Conservation (phyloP, 495 filamentous ascomycete genomes). For the Trichoderma reesei region DNA sequence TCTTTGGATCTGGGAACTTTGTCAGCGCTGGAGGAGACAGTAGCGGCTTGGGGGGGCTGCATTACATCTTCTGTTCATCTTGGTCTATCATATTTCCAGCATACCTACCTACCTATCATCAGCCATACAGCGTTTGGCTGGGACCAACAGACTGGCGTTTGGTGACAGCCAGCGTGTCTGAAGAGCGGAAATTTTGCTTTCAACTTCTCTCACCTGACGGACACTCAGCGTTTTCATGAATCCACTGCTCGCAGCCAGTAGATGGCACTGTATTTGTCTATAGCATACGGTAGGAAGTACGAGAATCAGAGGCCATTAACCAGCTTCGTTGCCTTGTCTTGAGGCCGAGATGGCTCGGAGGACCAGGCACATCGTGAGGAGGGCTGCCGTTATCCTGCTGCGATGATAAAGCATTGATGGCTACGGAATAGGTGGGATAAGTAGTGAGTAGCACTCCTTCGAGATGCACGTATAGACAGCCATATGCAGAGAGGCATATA, state of each 20-base stretch:
- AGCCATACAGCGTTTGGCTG: no score
- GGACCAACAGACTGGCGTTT: no score
- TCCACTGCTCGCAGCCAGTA: not conserved
- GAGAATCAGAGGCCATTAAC: not conserved
- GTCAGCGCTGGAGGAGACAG: not conserved
- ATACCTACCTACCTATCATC: not conserved
- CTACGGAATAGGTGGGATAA: not conserved
- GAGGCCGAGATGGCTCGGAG: not conserved
- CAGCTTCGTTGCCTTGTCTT: not conserved
- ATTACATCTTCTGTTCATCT: not conserved
- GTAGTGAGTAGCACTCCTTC: no score
- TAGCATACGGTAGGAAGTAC: not conserved
- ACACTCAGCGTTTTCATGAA: not conserved
- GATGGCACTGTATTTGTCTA: not conserved
- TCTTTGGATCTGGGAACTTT: not conserved
- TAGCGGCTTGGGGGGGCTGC: not conserved
- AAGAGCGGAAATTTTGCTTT: no score
- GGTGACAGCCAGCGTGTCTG: no score
- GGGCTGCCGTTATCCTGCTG: no score
- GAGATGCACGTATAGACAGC: no score
- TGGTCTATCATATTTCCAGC: not conserved
- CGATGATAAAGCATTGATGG: no score
- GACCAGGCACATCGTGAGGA: no score
- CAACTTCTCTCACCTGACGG: not conserved
- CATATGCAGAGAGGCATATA: no score